phyloP scores from a whole-genome alignment of 257 asterid species.

The Leptodermis oblonga region DNA sequence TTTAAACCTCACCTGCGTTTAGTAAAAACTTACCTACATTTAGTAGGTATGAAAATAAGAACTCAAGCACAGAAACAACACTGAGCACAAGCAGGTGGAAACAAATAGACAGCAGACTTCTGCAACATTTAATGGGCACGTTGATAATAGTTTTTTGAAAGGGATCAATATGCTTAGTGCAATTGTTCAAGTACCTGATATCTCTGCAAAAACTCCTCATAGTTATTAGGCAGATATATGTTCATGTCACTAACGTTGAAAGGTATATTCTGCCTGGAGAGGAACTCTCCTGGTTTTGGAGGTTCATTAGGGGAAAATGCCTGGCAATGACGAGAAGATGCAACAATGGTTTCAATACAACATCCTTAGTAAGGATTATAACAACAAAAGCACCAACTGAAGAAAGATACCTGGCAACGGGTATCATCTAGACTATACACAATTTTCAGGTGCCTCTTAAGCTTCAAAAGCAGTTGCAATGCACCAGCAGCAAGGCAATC shows the following conservation, averaged over 20 bases:
- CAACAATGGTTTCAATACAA: background rate
- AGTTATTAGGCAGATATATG: constrained; percentile 59
- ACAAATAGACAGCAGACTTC: background rate
- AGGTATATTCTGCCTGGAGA: constrained; percentile 59
- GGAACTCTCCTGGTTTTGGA: constrained; percentile 67
- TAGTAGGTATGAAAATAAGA: background rate
- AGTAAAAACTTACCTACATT: too few species aligned
- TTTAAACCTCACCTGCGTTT: too few species aligned
- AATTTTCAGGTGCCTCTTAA: constrained; percentile 93
- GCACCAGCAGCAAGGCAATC: constrained; percentile 88
- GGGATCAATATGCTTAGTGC: background rate
- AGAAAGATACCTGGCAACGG: constrained; percentile 75
- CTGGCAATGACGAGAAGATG: constrained; percentile 28
- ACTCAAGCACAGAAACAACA: background rate
- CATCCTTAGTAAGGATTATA: background rate
- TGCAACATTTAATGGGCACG: background rate
- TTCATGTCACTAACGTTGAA: constrained; percentile 55
- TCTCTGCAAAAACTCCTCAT: constrained; percentile 58
- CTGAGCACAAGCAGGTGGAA: background rate
- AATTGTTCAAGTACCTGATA: constrained; percentile 60
- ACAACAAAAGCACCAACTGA: background rate
- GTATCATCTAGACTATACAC: constrained; percentile 74
- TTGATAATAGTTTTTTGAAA: constrained; percentile 7
- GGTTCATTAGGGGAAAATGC: constrained; percentile 83
- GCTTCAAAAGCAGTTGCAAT: constrained; percentile 78